Base-by-base conservation (phyloP, 495 filamentous ascomycete species). In the Pseudevernia furfuracea region DNA sequence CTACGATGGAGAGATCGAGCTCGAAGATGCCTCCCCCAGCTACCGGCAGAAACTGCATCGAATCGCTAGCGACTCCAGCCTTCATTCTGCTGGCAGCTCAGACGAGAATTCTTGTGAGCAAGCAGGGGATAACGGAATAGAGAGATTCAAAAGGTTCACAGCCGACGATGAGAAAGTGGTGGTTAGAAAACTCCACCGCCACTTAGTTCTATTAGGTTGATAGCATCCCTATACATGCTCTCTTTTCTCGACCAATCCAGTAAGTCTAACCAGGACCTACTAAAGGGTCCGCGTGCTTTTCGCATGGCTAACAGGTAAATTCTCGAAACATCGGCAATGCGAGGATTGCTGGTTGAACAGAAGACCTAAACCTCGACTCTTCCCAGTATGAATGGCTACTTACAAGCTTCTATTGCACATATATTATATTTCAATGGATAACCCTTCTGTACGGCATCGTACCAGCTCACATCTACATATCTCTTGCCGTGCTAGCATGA, bases 201-300 rank as follows among this genome's bases (percentile, higher is more conserved):
- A 78, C 60, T 77, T 96, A 63, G 89, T 95, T 19, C 72, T 88
- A 10, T 93, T n/a, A n/a, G n/a, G n/a, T n/a, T 94, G 71, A 75
- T 95, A 58, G 89, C 90, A 3, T 69, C 89, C 41, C 76, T 95
- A 28, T 96, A 94, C 72, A 79, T 92, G 77, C 78, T 96, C 43
- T 85, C 83, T 58, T 92, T 93, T 73, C 71, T 92, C 60, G 88
- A 91, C 71, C 80, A 88, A 66, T 90, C 85, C 5, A 90, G 87
- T 90, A 77, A 64, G 83, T 76, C 28, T 17, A 30, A 23, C 49
- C 41, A 36, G 32, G 19, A 30, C 23, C 15, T 43, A 15, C 59
- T 11, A 41, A 44, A 28, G 12, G 28, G 17, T 17, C 19, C 12
- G 17, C 30, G 21, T 34, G 25, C 11, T 32, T 4, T 64, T 36